Evolutionary conservation across 139 green algal species (phyloP), one percentile per base, ranked within the genome.

Genomic region (Yamagishiella unicocca): DNA sequence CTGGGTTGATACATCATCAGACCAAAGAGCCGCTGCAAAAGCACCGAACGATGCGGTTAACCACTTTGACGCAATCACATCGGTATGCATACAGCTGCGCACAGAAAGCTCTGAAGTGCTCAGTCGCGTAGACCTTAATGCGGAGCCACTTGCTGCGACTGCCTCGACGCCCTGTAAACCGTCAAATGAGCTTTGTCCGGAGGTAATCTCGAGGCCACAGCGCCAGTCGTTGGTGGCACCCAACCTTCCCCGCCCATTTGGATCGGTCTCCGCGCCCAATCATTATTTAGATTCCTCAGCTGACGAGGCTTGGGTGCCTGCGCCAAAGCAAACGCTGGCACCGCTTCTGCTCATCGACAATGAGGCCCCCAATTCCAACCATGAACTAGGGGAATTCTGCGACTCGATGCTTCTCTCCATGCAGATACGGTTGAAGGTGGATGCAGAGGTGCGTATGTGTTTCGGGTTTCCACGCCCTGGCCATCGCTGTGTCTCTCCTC

Each of bases 351-450:
- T 71, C 7, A 54, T 83, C 2, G 53, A 83, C 21, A 38, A 37
- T 6, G 53, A 53, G 4, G 35, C 29, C 1, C 54, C 29, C 45
- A 67, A 67, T 9, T 71, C 53, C 24, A 38, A 29, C n/a, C 9
- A 40, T 9, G 55, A 84, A 42, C 78, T 84, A 8, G 78, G 79
- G 2, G 61, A 85, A 5, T 85, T 85, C 40, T 85, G 45, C 62
- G 79, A 85, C 42, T 85, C 79, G 6, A 25, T 85, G 42, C 42
- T 85, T n/a, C 42, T 85, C 42, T 76, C 61, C 22, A 85, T 85
- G 79, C 79, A 85, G 42, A 62, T 76, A 0, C 61, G 79, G 29
- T 40, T 77, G 19, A 76, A 85, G 79, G 79, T 64, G 19, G 79
- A 84, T 58, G 78, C 78, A 8, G 78, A 84, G 78, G 78, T 84